A percentile compares a stretch with the other conserved stretches of the same genome.
These are phyloP conservation scores for Fusarium tuaranense DNA, from an alignment of 2,329 filamentous ascomycete species.

Conservation along the genomic window DNA sequence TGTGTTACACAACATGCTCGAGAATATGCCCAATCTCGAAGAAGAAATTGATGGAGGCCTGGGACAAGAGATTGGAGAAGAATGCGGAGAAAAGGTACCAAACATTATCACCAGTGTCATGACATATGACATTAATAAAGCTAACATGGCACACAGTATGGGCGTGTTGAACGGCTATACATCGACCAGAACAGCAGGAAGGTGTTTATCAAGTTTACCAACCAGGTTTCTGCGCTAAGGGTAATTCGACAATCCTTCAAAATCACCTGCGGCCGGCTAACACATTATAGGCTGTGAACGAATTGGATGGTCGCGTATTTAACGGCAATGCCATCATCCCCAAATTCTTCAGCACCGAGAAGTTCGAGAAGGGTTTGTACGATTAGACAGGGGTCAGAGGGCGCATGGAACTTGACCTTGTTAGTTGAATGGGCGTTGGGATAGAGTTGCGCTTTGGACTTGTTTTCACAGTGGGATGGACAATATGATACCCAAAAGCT, in stretches of 20 bases:
- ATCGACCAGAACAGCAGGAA: conserved; percentile 73
- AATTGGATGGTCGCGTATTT: conserved; percentile 87
- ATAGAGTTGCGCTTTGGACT: background rate
- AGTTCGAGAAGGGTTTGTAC: conserved; percentile 79
- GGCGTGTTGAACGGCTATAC: conserved; percentile 82
- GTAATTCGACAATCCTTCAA: conserved; percentile 60
- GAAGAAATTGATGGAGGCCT: conserved; percentile 81
- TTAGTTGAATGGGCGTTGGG: background rate
- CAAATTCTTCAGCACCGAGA: conserved; percentile 83
- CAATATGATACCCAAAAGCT: conserved; percentile 17
- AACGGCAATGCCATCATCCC: conserved; percentile 88
- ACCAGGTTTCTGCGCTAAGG: conserved; percentile 83
- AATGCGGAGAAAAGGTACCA: conserved; percentile 82
- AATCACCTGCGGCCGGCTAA: conserved; percentile 5
- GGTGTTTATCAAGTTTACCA: conserved; percentile 95
- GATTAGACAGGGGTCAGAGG: background rate
- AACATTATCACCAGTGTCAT: background rate
- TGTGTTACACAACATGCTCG: conserved; percentile 85
- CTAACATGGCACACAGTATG: conserved; percentile 68
- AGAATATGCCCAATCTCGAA: conserved; percentile 81
- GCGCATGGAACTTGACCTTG: background rate
- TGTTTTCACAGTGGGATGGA: background rate
- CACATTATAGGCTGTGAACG: conserved; percentile 80
- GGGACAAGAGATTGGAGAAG: conserved; percentile 94
- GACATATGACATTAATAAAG: background rate